Evolutionary conservation across 139 green algal genomes (phyloP).

Genomic region (Pleodorina starrii): DNA sequence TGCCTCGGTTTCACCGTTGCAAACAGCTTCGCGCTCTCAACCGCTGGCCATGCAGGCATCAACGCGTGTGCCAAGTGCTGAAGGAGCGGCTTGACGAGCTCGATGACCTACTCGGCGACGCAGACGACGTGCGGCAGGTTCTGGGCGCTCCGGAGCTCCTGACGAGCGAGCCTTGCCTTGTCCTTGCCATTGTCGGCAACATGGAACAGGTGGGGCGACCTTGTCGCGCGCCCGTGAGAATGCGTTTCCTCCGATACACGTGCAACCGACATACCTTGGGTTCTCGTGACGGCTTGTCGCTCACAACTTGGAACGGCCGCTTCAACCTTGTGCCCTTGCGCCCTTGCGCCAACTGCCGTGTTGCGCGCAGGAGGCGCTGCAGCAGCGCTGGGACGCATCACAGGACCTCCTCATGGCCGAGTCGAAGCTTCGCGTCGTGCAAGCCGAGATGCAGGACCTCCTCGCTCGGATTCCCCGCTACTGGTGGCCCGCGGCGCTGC

Average conservation of each 20-base stretch:
- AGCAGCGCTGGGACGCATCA: slow-evolving; percentile 29
- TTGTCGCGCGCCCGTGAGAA: too few relatives aligned
- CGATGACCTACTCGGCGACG: slow-evolving; percentile 5
- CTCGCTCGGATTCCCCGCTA: slow-evolving; percentile 14
- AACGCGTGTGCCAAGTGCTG: background rate
- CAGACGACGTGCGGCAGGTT: slow-evolving; percentile 13
- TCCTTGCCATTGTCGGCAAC: slow-evolving; percentile 10
- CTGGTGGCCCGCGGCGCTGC: background rate
- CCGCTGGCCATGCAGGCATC: slow-evolving; percentile 36
- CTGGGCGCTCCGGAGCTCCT: background rate
- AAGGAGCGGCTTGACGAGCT: slow-evolving; percentile 21
- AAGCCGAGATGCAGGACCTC: slow-evolving; percentile 1
- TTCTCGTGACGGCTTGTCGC: too few relatives aligned
- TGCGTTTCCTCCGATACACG: too few relatives aligned
- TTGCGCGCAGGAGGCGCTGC: slow-evolving; percentile 25
- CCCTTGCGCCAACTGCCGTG: too few relatives aligned
- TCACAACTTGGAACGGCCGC: too few relatives aligned
- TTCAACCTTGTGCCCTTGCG: too few relatives aligned
- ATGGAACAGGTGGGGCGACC: slow-evolving; percentile 29
- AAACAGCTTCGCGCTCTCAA: background rate
- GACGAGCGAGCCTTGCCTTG: background rate
- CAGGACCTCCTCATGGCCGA: slow-evolving; percentile 25
- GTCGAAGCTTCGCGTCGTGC: background rate
- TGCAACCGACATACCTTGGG: too few relatives aligned
- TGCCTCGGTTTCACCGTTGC: too few relatives aligned